Conservation (phyloP, 805 yeast genomes). For the Myxozyma vanderwaltii region DNA sequence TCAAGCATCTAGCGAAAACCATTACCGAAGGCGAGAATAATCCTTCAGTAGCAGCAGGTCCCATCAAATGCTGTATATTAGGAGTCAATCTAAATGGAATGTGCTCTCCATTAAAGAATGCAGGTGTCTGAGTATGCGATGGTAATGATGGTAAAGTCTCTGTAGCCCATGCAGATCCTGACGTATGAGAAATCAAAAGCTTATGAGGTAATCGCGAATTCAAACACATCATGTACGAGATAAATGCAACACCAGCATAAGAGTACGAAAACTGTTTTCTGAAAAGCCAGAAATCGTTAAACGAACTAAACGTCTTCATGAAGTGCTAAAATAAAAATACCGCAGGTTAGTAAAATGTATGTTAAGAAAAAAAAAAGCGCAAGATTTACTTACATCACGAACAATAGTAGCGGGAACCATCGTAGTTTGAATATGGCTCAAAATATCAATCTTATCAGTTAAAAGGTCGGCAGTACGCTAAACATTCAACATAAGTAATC, state of each 20-base stretch:
- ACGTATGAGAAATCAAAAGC: conserved; percentile 74
- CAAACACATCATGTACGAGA: conserved; percentile 93
- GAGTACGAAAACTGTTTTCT: conserved; percentile 92
- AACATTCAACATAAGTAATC: not conserved
- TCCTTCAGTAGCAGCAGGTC: conserved; percentile 93
- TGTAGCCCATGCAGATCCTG: conserved; percentile 90
- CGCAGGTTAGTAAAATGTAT: not conserved
- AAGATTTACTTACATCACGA: conserved; percentile 49
- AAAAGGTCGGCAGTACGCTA: conserved; percentile 37
- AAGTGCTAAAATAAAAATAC: conserved; percentile 53
- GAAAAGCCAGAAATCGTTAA: conserved; percentile 96
- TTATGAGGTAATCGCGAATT: conserved; percentile 92
- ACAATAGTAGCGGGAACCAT: conserved; percentile 83
- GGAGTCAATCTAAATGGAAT: conserved; percentile 98
- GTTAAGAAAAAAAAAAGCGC: no score
- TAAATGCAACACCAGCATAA: conserved; percentile 88
- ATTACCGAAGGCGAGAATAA: conserved; percentile 80
- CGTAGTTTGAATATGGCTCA: conserved; percentile 84
- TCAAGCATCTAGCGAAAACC: conserved; percentile 81
- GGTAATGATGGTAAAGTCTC: conserved; percentile 83
- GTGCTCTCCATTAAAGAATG: conserved; percentile 86
- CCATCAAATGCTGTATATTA: conserved; percentile 88
- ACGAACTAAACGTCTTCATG: conserved; percentile 65
- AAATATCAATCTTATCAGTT: conserved; percentile 86
- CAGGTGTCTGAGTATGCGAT: conserved; percentile 63